Evolutionary conservation across 805 yeast species (phyloP).

Genomic region (Jamesozyma gamospora): DNA sequence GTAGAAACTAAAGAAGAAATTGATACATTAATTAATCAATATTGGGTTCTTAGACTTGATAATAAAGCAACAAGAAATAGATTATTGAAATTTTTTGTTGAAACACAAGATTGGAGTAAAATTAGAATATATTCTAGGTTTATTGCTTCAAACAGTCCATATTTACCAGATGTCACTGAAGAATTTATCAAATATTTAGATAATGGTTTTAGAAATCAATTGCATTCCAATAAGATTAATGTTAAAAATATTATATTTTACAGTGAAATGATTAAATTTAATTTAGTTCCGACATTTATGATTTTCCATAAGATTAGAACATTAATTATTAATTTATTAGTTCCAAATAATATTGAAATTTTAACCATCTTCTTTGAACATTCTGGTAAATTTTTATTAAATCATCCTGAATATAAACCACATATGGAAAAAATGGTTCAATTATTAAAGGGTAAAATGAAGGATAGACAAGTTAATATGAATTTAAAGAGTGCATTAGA

Average conservation of each 20-base stretch:
- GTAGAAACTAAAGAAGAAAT: conserved; percentile 39
- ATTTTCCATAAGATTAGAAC: conserved; percentile 63
- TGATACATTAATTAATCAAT: conserved; percentile 38
- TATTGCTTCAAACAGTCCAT: conserved; percentile 46
- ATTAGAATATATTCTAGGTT: conserved; percentile 53
- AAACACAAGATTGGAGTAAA: conserved; percentile 37
- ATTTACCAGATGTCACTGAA: conserved; percentile 41
- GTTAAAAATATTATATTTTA: conserved; percentile 53
- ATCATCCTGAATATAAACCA: conserved; percentile 44
- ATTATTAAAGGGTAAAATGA: conserved; percentile 41
- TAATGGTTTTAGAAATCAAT: conserved; percentile 48
- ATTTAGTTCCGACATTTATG: conserved; percentile 57
- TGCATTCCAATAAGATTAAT: conserved; percentile 42
- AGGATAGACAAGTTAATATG: conserved; percentile 39
- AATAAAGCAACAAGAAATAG: conserved; percentile 66
- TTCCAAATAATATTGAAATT: conserved; percentile 56
- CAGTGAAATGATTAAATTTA: conserved; percentile 68
- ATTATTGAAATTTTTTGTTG: conserved; percentile 45
- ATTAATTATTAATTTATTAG: conserved; percentile 42
- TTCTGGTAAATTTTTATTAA: conserved; percentile 56
- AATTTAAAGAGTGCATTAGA: conserved; percentile 52
- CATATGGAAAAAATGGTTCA: conserved; percentile 57
- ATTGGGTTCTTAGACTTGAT: conserved; percentile 43
- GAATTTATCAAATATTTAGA: conserved; percentile 49
- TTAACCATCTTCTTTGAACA: conserved; percentile 62